A percentile compares a stretch with the other conserved stretches of the same genome.
phyloP scores from a whole-genome alignment of 495 filamentous ascomycete species.

The Penicillium bialowiezense region DNA sequence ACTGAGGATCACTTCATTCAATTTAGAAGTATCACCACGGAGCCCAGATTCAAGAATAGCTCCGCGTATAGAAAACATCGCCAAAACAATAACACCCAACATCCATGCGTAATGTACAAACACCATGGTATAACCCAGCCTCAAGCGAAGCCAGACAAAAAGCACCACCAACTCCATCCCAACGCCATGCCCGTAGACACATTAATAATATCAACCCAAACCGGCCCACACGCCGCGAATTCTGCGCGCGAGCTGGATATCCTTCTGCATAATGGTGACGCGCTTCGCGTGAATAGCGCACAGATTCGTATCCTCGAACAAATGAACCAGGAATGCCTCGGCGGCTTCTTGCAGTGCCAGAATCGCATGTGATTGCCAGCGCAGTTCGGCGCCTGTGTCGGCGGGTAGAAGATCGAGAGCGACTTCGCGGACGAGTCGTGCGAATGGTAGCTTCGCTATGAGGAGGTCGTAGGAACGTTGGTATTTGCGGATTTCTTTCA shows the following conservation, averaged over 20 bases:
- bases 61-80: neutral
- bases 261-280: slow-evolving; percentile 97
- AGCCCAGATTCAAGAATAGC: neutral
- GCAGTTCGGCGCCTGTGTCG: slow-evolving; percentile 56
- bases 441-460: slow-evolving; percentile 78
- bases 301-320: slow-evolving; percentile 94
- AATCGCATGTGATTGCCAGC: slow-evolving; percentile 93
- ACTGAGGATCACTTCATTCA: neutral
- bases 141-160: slow-evolving; percentile 1
- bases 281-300: slow-evolving; percentile 95
- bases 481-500: slow-evolving; percentile 83
- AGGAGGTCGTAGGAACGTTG: slow-evolving; percentile 81
- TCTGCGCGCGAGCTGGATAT: slow-evolving; percentile 84
- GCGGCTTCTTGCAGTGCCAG: slow-evolving; percentile 86
- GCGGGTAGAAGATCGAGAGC: slow-evolving; percentile 55
- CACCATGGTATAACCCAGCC: slow-evolving; percentile 16
- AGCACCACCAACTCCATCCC: slow-evolving; percentile 18
- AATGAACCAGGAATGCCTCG: slow-evolving; percentile 88
- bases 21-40: no score
- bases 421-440: slow-evolving; percentile 87
- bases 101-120: slow-evolving; percentile 27
- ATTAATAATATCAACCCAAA: slow-evolving; percentile 42
- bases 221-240: slow-evolving; percentile 74
- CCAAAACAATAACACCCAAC: slow-evolving; percentile 8
- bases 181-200: slow-evolving; percentile 10